Evolutionary conservation across 306 rosid genomes (phyloP), one percentile per base, ranked within the genome.

Genomic region (Albizia julibrissin): DNA sequence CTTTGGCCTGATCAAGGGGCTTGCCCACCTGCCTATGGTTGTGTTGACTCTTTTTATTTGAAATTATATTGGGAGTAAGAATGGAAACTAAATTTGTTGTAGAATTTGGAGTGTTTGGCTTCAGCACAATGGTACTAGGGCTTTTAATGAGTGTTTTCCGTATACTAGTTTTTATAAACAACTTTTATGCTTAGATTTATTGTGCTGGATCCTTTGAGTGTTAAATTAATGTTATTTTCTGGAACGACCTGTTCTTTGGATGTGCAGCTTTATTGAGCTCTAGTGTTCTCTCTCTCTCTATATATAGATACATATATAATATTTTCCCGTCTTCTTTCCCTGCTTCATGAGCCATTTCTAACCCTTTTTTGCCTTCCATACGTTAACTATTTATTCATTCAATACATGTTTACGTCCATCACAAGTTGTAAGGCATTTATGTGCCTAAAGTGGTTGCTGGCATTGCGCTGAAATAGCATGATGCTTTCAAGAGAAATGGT

Each of bases 381-480:
- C 22, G n/a, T 49, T 10, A 58, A 37, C 24, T 3, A 43, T 65
- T 65, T 43, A 59, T 43, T 37, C 46, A 39, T 18, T 8, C 18
- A 47, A 82, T 59, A 54, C 47, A 8, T 43, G 47, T 43, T 43
- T 43, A 43, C 65, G 73, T 73, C 64, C 66, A 56, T 79, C 56
- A 68, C 47, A 37, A 78, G 67, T 72, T 80, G 33, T 27, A 8
- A 22, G 70, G 31, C 37, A 65, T 78, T 82, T 79, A n/a, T 74
- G 58, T 40, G 47, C 59, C 37, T 64, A 49, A 26, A 31, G 26
- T 29, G 46, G 34, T n/a, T 21, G 69, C 47, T 56, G 49, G 80
- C 76, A 16, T 39, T 73, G 19, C 22, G 15, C 42, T 70, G 1
- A 13, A 0, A 15, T 21, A n/a, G 52, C 21, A 6, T 21, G n/a